Base-by-base conservation (phyloP, 2,329 filamentous ascomycete genomes). In the Aciculosporium take region DNA sequence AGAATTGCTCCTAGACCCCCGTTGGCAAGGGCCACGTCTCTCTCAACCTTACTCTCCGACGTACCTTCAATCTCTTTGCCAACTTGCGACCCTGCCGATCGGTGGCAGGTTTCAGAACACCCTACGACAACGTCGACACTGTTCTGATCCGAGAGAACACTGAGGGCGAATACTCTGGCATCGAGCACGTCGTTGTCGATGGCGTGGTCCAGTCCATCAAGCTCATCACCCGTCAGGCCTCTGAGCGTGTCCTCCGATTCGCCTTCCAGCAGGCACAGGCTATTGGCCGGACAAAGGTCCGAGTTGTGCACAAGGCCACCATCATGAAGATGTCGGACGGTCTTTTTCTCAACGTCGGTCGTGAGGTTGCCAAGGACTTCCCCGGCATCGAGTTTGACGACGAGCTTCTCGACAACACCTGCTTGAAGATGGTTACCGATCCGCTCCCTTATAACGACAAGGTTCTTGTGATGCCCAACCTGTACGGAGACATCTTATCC, bases 281-380 rank as follows among this genome's bases (percentile, higher is more conserved):
- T 55, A 83, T 95, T 59, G 87, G 88, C 68, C 84, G 85, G 73
- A 88, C 79, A 63, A 95, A 95, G 83, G 89, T 96, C 58, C 86
- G 88, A 59, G 89, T 87, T 46, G 88, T 96, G 49, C 91, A 98
- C 83, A 98, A 98, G 79, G 91, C 91, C 64, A 96, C 91, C 61
- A 98, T 98, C 72, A 98, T 98, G 91, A 98, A 98, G 80, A 94
- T 95, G 85, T 89, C 83, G 61, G 91, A 98, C 65, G 91, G 91
- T 69, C 84, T 98, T 48, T 98, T 98, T 80, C 76, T 98, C 54
- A 84, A 76, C 65, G 86, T 83, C 48, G 91, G 82, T 54, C 72
- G 79, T 53, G 76, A 91, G 47, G 78, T 98, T 52, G 74, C 86
- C 64, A 94, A 94, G 78, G 88, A 96, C 61, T 98, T 84, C 77